Percentiles rank a stretch among this genome's conserved stretches.
phyloP scores from a whole-genome alignment of 1,284 basidiomycete genomes.

The Afroboletus lepidellus region DNA sequence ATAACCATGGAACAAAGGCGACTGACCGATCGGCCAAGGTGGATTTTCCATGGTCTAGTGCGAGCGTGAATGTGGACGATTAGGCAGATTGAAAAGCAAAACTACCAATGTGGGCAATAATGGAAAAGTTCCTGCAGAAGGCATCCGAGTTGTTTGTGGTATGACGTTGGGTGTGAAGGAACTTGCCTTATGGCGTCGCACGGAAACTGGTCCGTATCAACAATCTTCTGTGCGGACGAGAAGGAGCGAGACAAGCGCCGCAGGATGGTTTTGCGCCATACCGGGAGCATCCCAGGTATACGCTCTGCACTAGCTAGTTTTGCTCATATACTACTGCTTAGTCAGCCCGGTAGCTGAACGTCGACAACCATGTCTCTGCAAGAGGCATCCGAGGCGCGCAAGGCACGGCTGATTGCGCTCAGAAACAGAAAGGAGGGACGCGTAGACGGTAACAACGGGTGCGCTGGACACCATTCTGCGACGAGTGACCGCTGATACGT shows the following conservation, averaged over 20 bases:
- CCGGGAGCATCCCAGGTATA: conserved; percentile 33
- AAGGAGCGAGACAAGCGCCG: conserved; percentile 28
- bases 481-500: conserved; percentile 1
- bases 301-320: too few species aligned
- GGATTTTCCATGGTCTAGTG: conserved; percentile 84
- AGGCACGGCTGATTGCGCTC: conserved; percentile 80
- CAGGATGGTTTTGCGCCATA: conserved; percentile 38
- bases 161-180: not conserved
- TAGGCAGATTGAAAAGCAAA: not conserved
- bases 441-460: conserved; percentile 34
- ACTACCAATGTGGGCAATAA: conserved; percentile 89
- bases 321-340: conserved; percentile 22
- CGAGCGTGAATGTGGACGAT: conserved; percentile 10
- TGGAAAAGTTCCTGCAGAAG: conserved; percentile 79
- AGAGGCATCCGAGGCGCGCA: conserved; percentile 82
- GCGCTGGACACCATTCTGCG: conserved; percentile 15
- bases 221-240: conserved; percentile 24
- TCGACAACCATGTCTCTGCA: conserved; percentile 68
- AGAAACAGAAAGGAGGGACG: conserved; percentile 75
- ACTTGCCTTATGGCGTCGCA: conserved; percentile 73
- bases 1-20: not conserved
- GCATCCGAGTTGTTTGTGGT: not conserved
- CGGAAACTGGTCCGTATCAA: conserved; percentile 70
- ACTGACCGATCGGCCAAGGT: conserved; percentile 84
- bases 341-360: conserved; percentile 20